Evolutionary conservation across 2,329 filamentous ascomycete species (phyloP), one percentile per base, ranked within the genome.

Genomic region (Clarireedia homoeocarpa): DNA sequence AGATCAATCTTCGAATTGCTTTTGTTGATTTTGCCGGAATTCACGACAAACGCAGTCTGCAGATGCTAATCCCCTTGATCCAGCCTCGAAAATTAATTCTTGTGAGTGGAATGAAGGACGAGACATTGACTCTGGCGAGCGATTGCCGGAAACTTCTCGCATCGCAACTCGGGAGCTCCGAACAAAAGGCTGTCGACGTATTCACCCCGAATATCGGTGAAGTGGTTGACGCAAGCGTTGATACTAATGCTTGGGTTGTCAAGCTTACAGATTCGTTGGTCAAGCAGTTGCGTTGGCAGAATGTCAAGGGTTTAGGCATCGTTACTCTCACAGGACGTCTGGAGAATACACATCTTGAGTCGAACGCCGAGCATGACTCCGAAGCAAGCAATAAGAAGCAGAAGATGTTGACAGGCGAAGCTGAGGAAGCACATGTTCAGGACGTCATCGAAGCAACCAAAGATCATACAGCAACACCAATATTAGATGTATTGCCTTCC

Each of bases 201-300:
- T 92, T 92, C 68, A 91, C 89, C 0, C 94, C 94, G 1, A 71
- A 75, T 9, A 76, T 89, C n/a, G 91, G 91, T 24, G 76, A 80
- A 36, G 75, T 78, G 14, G 79, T 99, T 44, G 86, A 99, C 70
- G 94, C 92, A 12, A 96, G 91, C 67, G 92, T 97, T 44, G 94
- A 99, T 69, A 97, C 92, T 5, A 96, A 97, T 69, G 91, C 94
- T 4, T 99, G 95, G 94, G 86, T 89, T 24, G 88, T 99, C 58
- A 95, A 91, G 71, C 79, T 99, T 17, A 91, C 89, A 49, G 89
- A 92, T 63, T 76, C 82, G 46, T 82, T 99, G 20, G 88, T 95
- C 58, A 89, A 89, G 71, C 87, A 87, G 63, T 78, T 99, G 58
- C 89, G 89, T 67, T 97, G 94, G 94, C 94, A 97, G 73, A 91